Percentiles rank a stretch among this genome's conserved stretches.
phyloP scores from a whole-genome alignment of 2,329 filamentous ascomycete species.

The Trichoderma sp. region DNA sequence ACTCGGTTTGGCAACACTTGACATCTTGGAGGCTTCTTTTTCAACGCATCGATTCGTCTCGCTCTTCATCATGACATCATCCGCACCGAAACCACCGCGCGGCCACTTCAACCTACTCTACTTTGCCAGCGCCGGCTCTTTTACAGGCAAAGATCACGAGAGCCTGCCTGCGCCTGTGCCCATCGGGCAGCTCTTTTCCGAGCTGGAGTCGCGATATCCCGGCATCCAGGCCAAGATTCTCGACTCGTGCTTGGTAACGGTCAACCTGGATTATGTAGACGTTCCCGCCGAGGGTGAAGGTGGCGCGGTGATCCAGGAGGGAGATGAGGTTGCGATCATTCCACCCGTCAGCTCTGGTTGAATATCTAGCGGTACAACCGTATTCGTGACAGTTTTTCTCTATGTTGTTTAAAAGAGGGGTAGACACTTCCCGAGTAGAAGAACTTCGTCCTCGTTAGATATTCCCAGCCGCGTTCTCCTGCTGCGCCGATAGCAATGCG shows the following conservation, averaged over 20 bases:
- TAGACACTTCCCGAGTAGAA: not conserved
- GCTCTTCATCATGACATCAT: constrained; percentile 36
- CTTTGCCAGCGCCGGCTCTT: constrained; percentile 74
- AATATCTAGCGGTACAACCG: constrained; percentile 28
- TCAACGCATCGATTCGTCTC: not conserved
- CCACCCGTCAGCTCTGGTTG: constrained; percentile 85
- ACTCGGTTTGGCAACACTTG: not conserved
- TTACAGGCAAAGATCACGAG: constrained; percentile 69
- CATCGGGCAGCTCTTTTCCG: constrained; percentile 62
- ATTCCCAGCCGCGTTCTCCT: not conserved
- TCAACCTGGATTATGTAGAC: constrained; percentile 82
- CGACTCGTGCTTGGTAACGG: constrained; percentile 71
- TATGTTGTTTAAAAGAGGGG: not conserved
- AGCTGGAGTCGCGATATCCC: constrained; percentile 68
- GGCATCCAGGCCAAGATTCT: constrained; percentile 71
- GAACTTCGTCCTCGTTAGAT: not conserved
- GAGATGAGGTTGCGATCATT: constrained; percentile 85
- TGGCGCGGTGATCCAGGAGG: constrained; percentile 60
- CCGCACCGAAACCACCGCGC: constrained; percentile 50
- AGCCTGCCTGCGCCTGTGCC: constrained; percentile 65
- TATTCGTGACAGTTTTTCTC: not conserved
- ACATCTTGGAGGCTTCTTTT: not conserved
- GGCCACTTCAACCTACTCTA: constrained; percentile 80
- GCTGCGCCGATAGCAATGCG: constrained; percentile 32
- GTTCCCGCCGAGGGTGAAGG: constrained; percentile 48